Conservation (phyloP, 768 basidiomycete species). For the Xerocomus spinulosus region DNA sequence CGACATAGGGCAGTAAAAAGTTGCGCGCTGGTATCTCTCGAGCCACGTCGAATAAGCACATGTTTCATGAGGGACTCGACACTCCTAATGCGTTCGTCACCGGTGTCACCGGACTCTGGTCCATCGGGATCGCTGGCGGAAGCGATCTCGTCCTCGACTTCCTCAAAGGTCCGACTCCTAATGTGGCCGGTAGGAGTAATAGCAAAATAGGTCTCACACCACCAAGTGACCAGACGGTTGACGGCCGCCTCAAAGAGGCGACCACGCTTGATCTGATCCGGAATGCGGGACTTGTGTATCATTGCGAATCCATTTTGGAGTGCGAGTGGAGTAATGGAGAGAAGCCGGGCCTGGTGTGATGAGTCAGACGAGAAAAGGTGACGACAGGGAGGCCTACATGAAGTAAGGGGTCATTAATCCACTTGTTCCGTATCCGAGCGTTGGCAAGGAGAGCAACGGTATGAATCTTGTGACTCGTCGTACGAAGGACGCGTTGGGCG, state of each 20-base stretch:
- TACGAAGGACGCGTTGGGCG: conserved; percentile 67
- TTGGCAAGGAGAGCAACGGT: conserved; percentile 76
- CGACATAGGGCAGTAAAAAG: conserved; percentile 89
- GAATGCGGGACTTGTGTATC: conserved; percentile 77
- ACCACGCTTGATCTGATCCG: conserved; percentile 77
- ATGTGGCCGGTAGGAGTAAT: conserved; percentile 62
- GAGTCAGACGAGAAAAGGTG: conserved; percentile 4
- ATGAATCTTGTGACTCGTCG: conserved; percentile 87
- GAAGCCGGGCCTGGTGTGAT: conserved; percentile 66
- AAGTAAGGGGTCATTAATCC: conserved; percentile 77
- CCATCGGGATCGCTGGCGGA: conserved; percentile 31
- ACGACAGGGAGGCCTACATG: conserved; percentile 51
- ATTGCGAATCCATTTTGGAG: conserved; percentile 77
- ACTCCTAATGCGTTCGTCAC: conserved; percentile 66
- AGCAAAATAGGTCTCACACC: conserved; percentile 69
- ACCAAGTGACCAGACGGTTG: conserved; percentile 75
- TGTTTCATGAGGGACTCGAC: conserved; percentile 93
- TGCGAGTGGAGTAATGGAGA: conserved; percentile 78
- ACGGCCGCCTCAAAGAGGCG: conserved; percentile 85
- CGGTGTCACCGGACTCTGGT: conserved; percentile 39
- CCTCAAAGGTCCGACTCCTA: conserved; percentile 71
- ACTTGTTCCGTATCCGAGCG: conserved; percentile 70
- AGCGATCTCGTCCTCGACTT: conserved; percentile 46
- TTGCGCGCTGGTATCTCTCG: conserved; percentile 82
- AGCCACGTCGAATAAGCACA: conserved; percentile 72